Conservation (phyloP, 2,329 filamentous ascomycete species). For the Boeremia exigua region DNA sequence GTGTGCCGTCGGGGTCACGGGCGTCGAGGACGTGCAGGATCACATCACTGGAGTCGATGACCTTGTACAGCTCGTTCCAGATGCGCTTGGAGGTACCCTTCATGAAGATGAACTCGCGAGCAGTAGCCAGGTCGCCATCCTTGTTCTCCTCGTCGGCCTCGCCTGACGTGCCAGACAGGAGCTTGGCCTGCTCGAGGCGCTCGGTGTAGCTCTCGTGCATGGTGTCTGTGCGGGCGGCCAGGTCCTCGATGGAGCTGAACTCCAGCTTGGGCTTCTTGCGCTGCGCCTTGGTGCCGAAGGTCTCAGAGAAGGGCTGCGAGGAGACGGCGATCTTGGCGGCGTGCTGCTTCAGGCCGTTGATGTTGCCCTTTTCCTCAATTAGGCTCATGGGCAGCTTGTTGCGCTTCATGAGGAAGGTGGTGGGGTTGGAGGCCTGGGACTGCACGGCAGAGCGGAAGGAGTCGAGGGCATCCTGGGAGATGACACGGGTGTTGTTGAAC, state of each 20-base stretch:
- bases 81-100: conserved; percentile 90
- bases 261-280: conserved; percentile 90
- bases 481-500: conserved; percentile 93
- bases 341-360: conserved; percentile 89
- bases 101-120: conserved; percentile 77
- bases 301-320: conserved; percentile 81
- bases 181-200: conserved; percentile 76
- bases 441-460: conserved; percentile 92
- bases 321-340: conserved; percentile 93
- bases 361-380: conserved; percentile 75
- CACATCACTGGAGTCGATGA: conserved; percentile 94
- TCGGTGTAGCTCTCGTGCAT: conserved; percentile 84
- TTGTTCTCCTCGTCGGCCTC: conserved; percentile 59
- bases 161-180: conserved; percentile 74
- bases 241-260: conserved; percentile 79
- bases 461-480: conserved; percentile 85
- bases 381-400: conserved; percentile 97
- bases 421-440: conserved; percentile 87
- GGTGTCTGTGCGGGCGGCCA: conserved; percentile 79
- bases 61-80: conserved; percentile 91
- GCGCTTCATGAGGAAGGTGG: conserved; percentile 91
- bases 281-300: conserved; percentile 92
- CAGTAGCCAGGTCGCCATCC: conserved; percentile 52
- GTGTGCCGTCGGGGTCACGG: conserved; percentile 66
- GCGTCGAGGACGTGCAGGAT: conserved; percentile 67